Evolutionary conservation across 345 rosid species (phyloP).

Genomic region (Stellera chamaejasme): DNA sequence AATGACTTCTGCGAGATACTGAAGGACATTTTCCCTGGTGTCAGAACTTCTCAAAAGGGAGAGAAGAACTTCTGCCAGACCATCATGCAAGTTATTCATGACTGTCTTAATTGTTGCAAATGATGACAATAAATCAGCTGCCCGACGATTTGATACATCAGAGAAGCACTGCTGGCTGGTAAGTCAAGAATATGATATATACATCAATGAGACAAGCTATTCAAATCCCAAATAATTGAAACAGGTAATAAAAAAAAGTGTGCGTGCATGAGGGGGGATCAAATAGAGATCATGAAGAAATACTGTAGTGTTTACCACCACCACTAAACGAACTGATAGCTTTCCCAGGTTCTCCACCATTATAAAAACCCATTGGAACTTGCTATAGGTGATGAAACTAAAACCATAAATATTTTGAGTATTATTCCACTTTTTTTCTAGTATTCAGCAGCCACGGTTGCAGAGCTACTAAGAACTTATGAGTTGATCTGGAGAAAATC

Average conservation of each 20-base stretch:
- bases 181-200: slow-evolving; percentile 20
- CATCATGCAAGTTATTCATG: slow-evolving; percentile 63
- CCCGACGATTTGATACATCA: slow-evolving; percentile 72
- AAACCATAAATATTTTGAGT: no score
- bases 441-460: no score
- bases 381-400: no score
- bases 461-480: no score
- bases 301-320: neutral
- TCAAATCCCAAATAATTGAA: neutral
- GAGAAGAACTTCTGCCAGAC: slow-evolving; percentile 62
- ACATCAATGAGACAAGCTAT: slow-evolving; percentile 6
- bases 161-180: slow-evolving; percentile 94
- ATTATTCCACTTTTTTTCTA: no score
- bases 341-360: no score
- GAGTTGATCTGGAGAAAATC: no score
- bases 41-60: slow-evolving; percentile 58
- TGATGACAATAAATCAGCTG: slow-evolving; percentile 77
- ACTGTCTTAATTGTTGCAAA: slow-evolving; percentile 79
- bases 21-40: slow-evolving; percentile 78
- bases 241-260: neutral
- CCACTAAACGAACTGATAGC: no score
- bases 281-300: neutral
- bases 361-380: no score
- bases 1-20: slow-evolving; percentile 94
- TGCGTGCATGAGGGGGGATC: neutral